Base-by-base conservation (phyloP, 2,329 filamentous ascomycete species). In the Lasiodiplodia hormozganensis region DNA sequence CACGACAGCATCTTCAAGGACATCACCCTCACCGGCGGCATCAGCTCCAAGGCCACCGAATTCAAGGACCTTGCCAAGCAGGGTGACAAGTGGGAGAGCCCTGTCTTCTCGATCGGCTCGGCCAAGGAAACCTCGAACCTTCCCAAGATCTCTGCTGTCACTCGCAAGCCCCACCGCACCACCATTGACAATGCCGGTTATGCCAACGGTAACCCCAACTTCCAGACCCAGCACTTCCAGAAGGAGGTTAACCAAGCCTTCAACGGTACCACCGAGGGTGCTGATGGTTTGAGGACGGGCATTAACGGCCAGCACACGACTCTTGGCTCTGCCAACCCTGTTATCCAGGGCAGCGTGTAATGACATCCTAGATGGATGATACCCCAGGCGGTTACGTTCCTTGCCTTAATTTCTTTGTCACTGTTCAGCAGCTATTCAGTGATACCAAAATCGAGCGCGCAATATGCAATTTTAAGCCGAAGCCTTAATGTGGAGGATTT, bases 11-110 rank as follows among this genome's bases (percentile, higher is more conserved):
- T 98, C 72, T 97, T 99, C 90, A 91, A 93, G 76, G 85, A 95
- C 77, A 90, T 99, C 77, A 86, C 90, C 68, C 86, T 99, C 6
- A 94, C 94, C 31, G 92, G 92, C 38, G 94, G 94, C 67, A 95
- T 97, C 78, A 96, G 92, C 73, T 90, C 89, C 83, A 97, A 97
- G 88, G 94, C 95, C 11, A 96, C 93, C 28, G 93, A 97, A 81
- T 98, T 96, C 86, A 93, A 89, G 83, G 89, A 97, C 25, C 86
- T 97, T 69, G 93, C 95, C 10, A 85, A 85, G 73, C 93, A 96
- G 88, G 96, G 96, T 65, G 92, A 97, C 68, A 90, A 89, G 80
- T 99, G 96, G 96, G 91, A 97, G 85, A 96, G 92, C 70, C 93
- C 95, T 11, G 89, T 99, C 75, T 99, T 99, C 84, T 90, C 89